phyloP scores from a whole-genome alignment of 805 yeast genomes.

The Cephaloascus albidus region DNA sequence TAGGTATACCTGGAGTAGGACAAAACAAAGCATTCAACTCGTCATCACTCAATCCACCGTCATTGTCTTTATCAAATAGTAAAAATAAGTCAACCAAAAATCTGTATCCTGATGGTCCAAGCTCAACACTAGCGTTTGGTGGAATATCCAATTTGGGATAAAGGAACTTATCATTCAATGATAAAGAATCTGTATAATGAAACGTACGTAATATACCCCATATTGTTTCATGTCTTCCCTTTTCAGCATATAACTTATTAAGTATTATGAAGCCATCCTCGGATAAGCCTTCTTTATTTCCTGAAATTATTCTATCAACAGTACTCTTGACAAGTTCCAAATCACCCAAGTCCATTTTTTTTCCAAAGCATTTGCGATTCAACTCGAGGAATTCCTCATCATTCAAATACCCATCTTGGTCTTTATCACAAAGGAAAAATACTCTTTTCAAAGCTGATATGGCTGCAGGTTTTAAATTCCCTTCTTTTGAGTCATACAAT shows the following conservation, averaged over 20 bases:
- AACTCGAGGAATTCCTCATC: conserved; percentile 61
- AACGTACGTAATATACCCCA: conserved; percentile 91
- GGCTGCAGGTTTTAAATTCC: conserved; percentile 70
- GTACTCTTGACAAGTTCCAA: conserved; percentile 31
- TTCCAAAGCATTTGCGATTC: conserved; percentile 69
- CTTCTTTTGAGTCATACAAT: conserved; percentile 84
- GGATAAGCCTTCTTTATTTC: conserved; percentile 45
- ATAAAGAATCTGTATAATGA: conserved; percentile 86
- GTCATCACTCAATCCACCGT: conserved; percentile 79
- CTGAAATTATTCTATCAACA: conserved; percentile 12
- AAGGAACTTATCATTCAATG: conserved; percentile 71
- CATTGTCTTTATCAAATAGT: conserved; percentile 88
- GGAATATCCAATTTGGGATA: conserved; percentile 74
- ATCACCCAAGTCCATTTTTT: conserved; percentile 36
- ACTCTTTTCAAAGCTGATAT: conserved; percentile 69
- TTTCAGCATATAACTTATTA: conserved; percentile 77
- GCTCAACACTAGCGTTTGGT: conserved; percentile 70
- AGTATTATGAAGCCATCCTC: conserved; percentile 68
- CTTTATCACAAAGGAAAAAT: conserved; percentile 78
- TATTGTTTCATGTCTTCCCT: conserved; percentile 91
- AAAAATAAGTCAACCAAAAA: conserved; percentile 86
- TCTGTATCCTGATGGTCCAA: conserved; percentile 86
- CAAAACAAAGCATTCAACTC: conserved; percentile 66
- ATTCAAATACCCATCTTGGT: conserved; percentile 78
- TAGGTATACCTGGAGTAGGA: conserved; percentile 92